Evolutionary conservation across 805 yeast genomes (phyloP).

Genomic region (Ogataea glucozyma): DNA sequence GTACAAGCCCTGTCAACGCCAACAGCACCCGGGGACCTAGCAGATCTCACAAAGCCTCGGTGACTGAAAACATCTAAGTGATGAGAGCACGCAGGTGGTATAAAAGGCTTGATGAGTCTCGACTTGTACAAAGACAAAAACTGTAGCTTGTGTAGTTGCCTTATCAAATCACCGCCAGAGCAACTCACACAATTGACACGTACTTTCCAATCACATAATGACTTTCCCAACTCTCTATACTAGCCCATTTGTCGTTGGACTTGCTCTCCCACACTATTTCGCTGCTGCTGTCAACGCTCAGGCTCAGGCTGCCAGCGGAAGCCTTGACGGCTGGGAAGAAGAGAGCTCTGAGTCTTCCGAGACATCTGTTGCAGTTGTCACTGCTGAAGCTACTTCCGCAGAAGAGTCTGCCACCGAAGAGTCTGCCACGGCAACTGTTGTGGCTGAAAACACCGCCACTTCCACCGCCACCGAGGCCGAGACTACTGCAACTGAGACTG

Average conservation of each 20-base stretch:
- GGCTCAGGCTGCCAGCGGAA: slow-evolving; percentile 16
- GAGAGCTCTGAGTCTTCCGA: slow-evolving; percentile 3
- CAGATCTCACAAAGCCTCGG: too few relatives aligned
- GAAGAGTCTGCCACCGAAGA: background rate
- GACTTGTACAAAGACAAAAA: background rate
- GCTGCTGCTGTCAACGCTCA: slow-evolving; percentile 9
- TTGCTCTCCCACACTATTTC: slow-evolving; percentile 15
- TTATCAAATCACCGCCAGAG: too few relatives aligned
- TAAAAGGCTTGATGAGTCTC: background rate
- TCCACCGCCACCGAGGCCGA: slow-evolving; percentile 4
- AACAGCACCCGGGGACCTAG: background rate
- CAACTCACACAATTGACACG: too few relatives aligned
- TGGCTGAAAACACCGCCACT: slow-evolving; percentile 10
- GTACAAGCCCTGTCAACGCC: slow-evolving; percentile 8
- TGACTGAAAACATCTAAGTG: too few relatives aligned
- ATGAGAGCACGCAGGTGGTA: too few relatives aligned
- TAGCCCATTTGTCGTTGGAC: slow-evolving; percentile 9
- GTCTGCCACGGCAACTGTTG: slow-evolving; percentile 2
- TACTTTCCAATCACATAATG: too few relatives aligned
- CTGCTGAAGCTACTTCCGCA: slow-evolving; percentile 1
- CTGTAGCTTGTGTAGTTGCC: too few relatives aligned
- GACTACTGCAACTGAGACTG: slow-evolving; percentile 3
- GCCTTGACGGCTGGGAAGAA: slow-evolving; percentile 19
- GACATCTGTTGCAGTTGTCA: slow-evolving; percentile 1
- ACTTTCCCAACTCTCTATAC: slow-evolving; percentile 17